A percentile compares a stretch with the other conserved stretches of the same genome.
phyloP scores from a whole-genome alignment of 345 rosid species.

The Rhodamnia rubescens region DNA sequence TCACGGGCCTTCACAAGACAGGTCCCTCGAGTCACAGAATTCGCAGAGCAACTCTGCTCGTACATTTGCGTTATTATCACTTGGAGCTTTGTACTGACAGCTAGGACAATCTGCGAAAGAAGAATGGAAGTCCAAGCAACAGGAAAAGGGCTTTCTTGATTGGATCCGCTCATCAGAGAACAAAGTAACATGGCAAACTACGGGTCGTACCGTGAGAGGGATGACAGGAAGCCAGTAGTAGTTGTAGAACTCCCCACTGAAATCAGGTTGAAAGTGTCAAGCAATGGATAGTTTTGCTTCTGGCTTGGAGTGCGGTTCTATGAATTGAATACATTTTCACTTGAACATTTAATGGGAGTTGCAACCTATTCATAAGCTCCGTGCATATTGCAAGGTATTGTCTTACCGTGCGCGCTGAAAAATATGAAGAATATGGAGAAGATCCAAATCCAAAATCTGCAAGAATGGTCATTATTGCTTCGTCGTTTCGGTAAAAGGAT shows the following conservation, averaged over 20 bases:
- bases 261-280: background rate
- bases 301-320: background rate
- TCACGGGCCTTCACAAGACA: conserved; percentile 3
- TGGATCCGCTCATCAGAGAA: background rate
- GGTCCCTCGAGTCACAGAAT: conserved; percentile 2
- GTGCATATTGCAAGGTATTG: background rate
- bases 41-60: conserved; percentile 3
- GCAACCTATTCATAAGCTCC: background rate
- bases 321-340: background rate
- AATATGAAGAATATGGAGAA: conserved; percentile 12
- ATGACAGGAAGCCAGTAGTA: conserved; percentile 18
- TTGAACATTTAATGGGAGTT: background rate
- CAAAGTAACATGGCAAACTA: background rate
- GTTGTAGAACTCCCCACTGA: conserved; percentile 9
- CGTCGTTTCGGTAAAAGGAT: background rate
- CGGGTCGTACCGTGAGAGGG: conserved; percentile 7
- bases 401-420: conserved; percentile 13
- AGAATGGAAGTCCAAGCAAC: background rate
- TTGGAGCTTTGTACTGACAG: conserved; percentile 10
- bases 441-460: conserved; percentile 22
- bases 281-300: background rate
- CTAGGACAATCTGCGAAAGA: conserved; percentile 4
- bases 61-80: conserved; percentile 12
- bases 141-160: background rate
- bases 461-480: background rate